Conservation (phyloP, 2,329 filamentous ascomycete species). For the Lasiodiplodia theobromae region DNA sequence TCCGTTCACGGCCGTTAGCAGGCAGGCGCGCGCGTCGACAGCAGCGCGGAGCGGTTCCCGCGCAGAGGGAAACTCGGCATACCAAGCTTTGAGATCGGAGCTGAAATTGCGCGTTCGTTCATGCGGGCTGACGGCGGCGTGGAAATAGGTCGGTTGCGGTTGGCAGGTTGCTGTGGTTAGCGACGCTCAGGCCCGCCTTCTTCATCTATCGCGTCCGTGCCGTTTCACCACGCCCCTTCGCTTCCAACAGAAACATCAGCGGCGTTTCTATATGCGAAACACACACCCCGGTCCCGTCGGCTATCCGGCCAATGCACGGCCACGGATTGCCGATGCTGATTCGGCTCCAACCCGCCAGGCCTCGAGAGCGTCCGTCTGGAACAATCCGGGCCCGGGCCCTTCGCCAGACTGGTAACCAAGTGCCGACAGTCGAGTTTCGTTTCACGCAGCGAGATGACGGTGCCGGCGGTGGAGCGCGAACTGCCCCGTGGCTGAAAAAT, state of each 20-base stretch:
- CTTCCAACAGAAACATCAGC: slow-evolving; percentile 11
- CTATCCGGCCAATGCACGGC: background rate
- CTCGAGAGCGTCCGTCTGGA: background rate
- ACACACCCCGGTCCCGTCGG: background rate
- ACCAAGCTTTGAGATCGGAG: slow-evolving; percentile 14
- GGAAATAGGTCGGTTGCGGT: background rate
- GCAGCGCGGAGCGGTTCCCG: background rate
- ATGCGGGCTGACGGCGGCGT: background rate
- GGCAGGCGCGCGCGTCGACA: background rate
- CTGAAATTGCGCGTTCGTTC: slow-evolving; percentile 1
- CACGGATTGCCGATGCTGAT: slow-evolving; percentile 6
- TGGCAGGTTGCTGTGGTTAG: background rate
- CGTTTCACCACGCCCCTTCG: slow-evolving; percentile 26
- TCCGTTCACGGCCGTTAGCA: background rate
- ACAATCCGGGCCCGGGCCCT: background rate
- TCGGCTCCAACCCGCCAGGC: slow-evolving; percentile 5
- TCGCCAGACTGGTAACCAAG: slow-evolving; percentile 6
- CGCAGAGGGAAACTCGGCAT: background rate
- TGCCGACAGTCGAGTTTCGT: slow-evolving; percentile 22
- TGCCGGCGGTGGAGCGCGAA: slow-evolving; percentile 8
- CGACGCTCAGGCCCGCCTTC: background rate
- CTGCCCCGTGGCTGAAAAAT: slow-evolving; percentile 19
- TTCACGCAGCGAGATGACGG: slow-evolving; percentile 29
- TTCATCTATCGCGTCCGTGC: slow-evolving; percentile 17
- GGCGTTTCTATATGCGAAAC: slow-evolving; percentile 26